Evolutionary conservation across 2,329 filamentous ascomycete species (phyloP), one percentile per base, ranked within the genome.

Genomic region (Aspergillus transmontanensis): DNA sequence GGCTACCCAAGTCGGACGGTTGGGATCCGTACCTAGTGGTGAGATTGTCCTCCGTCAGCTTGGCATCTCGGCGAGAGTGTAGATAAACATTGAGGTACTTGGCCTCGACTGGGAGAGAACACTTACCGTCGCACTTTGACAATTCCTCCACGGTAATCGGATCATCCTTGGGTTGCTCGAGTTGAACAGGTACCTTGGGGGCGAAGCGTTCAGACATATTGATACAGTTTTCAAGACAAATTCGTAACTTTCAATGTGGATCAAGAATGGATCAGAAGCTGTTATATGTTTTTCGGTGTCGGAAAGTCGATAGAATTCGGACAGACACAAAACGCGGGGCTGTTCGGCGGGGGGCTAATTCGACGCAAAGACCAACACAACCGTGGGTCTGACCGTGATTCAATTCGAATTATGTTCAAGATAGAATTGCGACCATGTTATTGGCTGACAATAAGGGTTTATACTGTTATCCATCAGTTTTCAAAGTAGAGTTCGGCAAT

Each of bases 111-210:
- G 7, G 39, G 39, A 41, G 39, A 19, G 39, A 41, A 41, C 7
- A 55, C 51, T 23, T 83, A 96, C 95, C 95, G 76, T 95, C 88
- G 71, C 92, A 93, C 76, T 90, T 90, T 45, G 89, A 84, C 66
- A 99, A 85, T 71, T 94, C 89, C 63, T 95, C 91, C 1, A 85
- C 73, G n/a, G 89, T 89, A 72, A 99, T 97, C 43, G 87, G 86
- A 72, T 97, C 94, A 75, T 93, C 86, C 81, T 96, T 98, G 16
- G 95, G 95, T 43, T 93, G 90, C 62, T 90, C 84, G 63, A 99
- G 87, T 62, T 89, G 64, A 62, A 81, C 77, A 4, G 78, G 76
- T 6, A 74, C 69, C 62, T 80, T 81, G 54, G 79, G 79, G 14
- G 73, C 70, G 64, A 81, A 81, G 58, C 75, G 73, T 68, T 79